A percentile compares a stretch with the other conserved stretches of the same genome.
Evolutionary conservation across 805 yeast genomes (phyloP).

Genomic region (Cyberlindnera sargentensis): DNA sequence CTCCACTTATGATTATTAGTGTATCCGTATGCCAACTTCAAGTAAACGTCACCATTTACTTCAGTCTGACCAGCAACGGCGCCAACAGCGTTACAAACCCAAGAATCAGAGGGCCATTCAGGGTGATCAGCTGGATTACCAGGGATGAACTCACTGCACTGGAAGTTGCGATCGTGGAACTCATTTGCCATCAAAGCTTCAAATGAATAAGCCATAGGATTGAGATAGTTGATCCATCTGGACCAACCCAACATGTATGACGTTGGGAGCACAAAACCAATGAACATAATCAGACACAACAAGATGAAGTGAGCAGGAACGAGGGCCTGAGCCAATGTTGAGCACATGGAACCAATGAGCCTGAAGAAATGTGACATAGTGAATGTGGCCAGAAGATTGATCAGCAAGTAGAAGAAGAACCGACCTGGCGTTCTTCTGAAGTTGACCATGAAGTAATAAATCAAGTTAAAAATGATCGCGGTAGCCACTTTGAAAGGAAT

Average conservation of each 20-base stretch:
- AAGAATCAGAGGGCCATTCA: conserved; percentile 23
- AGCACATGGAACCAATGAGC: conserved; percentile 42
- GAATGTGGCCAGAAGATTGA: conserved; percentile 36
- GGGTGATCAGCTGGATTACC: conserved; percentile 21
- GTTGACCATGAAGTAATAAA: conserved; percentile 47
- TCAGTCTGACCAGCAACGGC: conserved; percentile 67
- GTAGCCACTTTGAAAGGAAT: conserved; percentile 42
- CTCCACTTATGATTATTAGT: conserved; percentile 49
- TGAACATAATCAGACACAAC: conserved; percentile 40
- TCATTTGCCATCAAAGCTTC: conserved; percentile 55
- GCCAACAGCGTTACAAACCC: conserved; percentile 53
- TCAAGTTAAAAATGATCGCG: conserved; percentile 40
- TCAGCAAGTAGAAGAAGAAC: conserved; percentile 46
- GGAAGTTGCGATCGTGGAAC: conserved; percentile 38
- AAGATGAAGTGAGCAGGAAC: conserved; percentile 49
- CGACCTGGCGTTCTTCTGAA: conserved; percentile 46
- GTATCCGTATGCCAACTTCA: conserved; percentile 38
- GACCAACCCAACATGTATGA: conserved; percentile 57
- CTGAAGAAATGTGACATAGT: conserved; percentile 53
- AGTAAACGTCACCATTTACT: conserved; percentile 28
- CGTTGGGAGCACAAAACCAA: conserved; percentile 55
- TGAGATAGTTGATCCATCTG: conserved; percentile 54
- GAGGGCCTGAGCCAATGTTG: conserved; percentile 46
- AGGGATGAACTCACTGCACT: conserved; percentile 46
- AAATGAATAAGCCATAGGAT: conserved; percentile 54